Evolutionary conservation across 2,329 filamentous ascomycete genomes (phyloP).

Genomic region (Exutisphaerella laricina): DNA sequence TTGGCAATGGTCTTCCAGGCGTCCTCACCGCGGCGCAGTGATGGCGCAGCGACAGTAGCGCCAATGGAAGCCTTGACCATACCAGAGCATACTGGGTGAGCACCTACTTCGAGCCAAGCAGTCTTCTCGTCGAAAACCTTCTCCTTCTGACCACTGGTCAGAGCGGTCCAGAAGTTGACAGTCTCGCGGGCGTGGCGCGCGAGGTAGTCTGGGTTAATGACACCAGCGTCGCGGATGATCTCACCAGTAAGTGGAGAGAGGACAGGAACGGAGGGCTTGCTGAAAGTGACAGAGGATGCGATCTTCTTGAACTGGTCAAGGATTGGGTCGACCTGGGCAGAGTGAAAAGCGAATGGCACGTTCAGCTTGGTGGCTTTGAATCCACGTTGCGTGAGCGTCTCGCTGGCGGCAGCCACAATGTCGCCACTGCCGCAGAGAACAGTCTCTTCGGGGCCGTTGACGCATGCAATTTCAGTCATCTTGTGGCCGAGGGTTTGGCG

Average conservation of each 20-base stretch:
- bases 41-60: slow-evolving; percentile 52
- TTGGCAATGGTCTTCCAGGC: slow-evolving; percentile 59
- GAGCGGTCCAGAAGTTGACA: slow-evolving; percentile 62
- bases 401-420: slow-evolving; percentile 51
- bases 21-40: slow-evolving; percentile 57
- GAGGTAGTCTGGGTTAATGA: slow-evolving; percentile 58
- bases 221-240: slow-evolving; percentile 53
- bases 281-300: slow-evolving; percentile 52
- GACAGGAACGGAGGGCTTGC: slow-evolving; percentile 54
- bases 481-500: slow-evolving; percentile 47
- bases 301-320: slow-evolving; percentile 54
- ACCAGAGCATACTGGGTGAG: slow-evolving; percentile 62
- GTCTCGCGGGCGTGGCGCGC: slow-evolving; percentile 60
- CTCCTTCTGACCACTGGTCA: slow-evolving; percentile 54
- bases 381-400: slow-evolving; percentile 46
- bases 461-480: slow-evolving; percentile 59
- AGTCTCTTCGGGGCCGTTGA: slow-evolving; percentile 69
- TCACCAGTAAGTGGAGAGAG: slow-evolving; percentile 63
- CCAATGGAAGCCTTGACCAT: slow-evolving; percentile 63
- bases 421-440: slow-evolving; percentile 63
- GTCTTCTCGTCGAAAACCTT: slow-evolving; percentile 60
- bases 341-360: slow-evolving; percentile 63
- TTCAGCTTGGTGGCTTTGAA: slow-evolving; percentile 60
- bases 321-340: slow-evolving; percentile 59
- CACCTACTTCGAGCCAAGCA: slow-evolving; percentile 68